Evolutionary conservation across 2,329 filamentous ascomycete genomes (phyloP).

Genomic region (Verticillium tricorpus): DNA sequence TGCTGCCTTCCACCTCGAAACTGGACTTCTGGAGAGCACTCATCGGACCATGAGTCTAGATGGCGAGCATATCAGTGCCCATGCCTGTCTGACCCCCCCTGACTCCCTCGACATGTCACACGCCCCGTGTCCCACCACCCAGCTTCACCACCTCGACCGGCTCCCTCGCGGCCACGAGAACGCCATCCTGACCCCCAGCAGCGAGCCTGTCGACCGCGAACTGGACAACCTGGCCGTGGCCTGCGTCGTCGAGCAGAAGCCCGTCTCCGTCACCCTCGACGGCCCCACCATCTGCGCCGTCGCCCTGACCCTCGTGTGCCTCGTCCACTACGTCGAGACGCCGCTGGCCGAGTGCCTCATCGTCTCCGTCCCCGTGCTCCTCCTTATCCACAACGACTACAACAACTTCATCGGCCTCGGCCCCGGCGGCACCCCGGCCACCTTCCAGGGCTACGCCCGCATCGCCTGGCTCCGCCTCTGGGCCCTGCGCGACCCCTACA

Average conservation of each 20-base stretch:
- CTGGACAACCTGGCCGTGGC: constrained; percentile 28
- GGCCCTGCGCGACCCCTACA: constrained; percentile 66
- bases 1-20: neutral
- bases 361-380: constrained; percentile 39
- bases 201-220: constrained; percentile 3
- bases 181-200: neutral
- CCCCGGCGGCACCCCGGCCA: constrained; percentile 75
- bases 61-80: constrained; percentile 14
- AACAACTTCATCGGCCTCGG: constrained; percentile 71
- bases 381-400: constrained; percentile 66
- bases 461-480: constrained; percentile 71
- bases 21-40: neutral
- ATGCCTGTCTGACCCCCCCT: constrained; percentile 5
- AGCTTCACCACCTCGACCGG: constrained; percentile 2
- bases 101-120: constrained; percentile 10
- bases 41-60: neutral
- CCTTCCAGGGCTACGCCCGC: constrained; percentile 65
- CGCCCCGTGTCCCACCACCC: constrained; percentile 6
- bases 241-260: constrained; percentile 37
- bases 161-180: constrained; percentile 4
- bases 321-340: constrained; percentile 47
- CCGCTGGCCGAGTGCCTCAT: constrained; percentile 45
- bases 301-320: constrained; percentile 41
- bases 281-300: constrained; percentile 41
- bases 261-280: constrained; percentile 49